A percentile compares a stretch with the other conserved stretches of the same genome.
Conservation (phyloP, 805 yeast species). For the Candida montana region DNA sequence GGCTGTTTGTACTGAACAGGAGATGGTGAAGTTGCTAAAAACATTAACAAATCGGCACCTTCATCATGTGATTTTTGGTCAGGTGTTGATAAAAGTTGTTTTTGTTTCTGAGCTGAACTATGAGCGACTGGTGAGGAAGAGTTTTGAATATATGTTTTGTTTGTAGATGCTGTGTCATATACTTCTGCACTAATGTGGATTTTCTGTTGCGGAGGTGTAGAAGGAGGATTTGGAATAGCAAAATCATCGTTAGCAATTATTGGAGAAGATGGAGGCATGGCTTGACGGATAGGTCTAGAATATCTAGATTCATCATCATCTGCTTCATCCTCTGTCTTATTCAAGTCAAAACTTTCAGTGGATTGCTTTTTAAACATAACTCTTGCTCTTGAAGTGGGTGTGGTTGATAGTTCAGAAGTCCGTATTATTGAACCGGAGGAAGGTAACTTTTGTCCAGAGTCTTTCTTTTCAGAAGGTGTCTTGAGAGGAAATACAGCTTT, state of each 20-base stretch:
- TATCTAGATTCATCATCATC: slow-evolving; percentile 8
- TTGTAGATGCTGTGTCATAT: slow-evolving; percentile 23
- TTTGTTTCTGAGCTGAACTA: slow-evolving; percentile 5
- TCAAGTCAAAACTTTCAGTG: slow-evolving; percentile 18
- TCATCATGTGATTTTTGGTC: slow-evolving; percentile 35
- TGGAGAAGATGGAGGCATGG: slow-evolving; percentile 25
- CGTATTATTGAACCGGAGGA: neutral
- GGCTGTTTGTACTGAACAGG: slow-evolving; percentile 32
- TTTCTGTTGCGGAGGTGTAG: slow-evolving; percentile 25
- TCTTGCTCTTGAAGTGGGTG: slow-evolving; percentile 2
- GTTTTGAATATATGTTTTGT: slow-evolving; percentile 21
- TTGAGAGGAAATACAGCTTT: neutral
- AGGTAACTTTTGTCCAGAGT: neutral
- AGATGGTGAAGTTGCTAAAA: slow-evolving; percentile 78
- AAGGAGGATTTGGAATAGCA: slow-evolving; percentile 19
- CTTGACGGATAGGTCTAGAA: slow-evolving; percentile 2
- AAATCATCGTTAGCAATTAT: slow-evolving; percentile 17
- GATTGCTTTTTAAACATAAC: slow-evolving; percentile 16
- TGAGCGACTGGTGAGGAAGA: slow-evolving; percentile 17
- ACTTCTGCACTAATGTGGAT: slow-evolving; percentile 20
- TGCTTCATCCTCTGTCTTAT: slow-evolving; percentile 20
- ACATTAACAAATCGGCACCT: slow-evolving; percentile 80
- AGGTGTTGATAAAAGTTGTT: slow-evolving; percentile 19
- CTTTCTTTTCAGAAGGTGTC: neutral
- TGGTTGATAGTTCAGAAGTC: neutral